Evolutionary conservation across 163 green algal species (phyloP).

Genomic region (Chlamydomonas reinhardtii): DNA sequence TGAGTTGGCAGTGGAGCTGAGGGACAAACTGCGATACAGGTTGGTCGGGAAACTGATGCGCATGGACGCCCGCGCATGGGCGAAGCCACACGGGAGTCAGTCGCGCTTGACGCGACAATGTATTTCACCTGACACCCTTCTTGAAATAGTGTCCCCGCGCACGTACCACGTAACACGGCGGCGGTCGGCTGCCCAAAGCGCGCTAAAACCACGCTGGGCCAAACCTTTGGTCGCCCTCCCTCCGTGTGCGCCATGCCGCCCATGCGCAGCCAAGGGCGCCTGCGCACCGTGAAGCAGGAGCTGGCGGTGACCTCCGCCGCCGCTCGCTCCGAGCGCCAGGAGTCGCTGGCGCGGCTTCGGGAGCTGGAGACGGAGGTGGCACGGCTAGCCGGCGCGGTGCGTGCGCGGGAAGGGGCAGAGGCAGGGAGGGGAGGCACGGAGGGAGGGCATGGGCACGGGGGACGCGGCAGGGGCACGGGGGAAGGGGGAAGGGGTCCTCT

Average conservation of each 20-base stretch:
- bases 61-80: too few relatives aligned
- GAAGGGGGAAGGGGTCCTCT: too few relatives aligned
- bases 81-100: neutral
- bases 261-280: constrained; percentile 33
- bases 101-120: too few relatives aligned
- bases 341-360: constrained; percentile 31
- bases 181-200: too few relatives aligned
- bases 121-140: too few relatives aligned
- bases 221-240: too few relatives aligned
- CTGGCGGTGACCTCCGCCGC: constrained; percentile 2
- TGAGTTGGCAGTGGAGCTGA: constrained; percentile 45
- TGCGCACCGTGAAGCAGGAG: constrained; percentile 39
- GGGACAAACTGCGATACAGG: constrained; percentile 42
- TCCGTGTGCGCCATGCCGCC: too few relatives aligned
- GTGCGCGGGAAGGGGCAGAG: neutral
- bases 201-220: too few relatives aligned
- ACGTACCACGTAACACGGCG: neutral
- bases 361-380: constrained; percentile 49
- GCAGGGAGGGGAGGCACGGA: too few relatives aligned
- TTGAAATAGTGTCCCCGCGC: too few relatives aligned
- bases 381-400: constrained; percentile 31
- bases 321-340: constrained; percentile 27
- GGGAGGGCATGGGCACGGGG: too few relatives aligned
- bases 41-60: neutral
- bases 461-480: too few relatives aligned